phyloP scores from a whole-genome alignment of 2,329 filamentous ascomycete genomes.

The Aspergillus viridinutans region DNA sequence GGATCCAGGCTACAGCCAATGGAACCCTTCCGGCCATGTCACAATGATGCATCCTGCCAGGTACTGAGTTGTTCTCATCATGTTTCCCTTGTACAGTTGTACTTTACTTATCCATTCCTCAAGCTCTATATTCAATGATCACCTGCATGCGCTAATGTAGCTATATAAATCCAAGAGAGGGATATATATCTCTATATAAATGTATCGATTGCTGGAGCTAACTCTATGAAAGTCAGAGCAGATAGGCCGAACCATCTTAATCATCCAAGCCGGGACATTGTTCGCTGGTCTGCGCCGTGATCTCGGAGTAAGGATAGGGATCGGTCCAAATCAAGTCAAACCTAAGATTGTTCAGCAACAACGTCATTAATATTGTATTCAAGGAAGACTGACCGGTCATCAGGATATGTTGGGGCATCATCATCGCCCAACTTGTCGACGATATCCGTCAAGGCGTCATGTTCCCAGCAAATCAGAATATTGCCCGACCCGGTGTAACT shows the following conservation, averaged over 20 bases:
- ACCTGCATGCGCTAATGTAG: too few species aligned
- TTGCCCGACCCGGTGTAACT: slow-evolving; percentile 50
- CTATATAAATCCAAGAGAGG: background rate
- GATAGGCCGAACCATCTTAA: slow-evolving; percentile 1
- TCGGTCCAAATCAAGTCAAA: slow-evolving; percentile 58
- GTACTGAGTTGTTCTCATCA: too few species aligned
- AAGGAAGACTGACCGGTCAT: slow-evolving; percentile 36
- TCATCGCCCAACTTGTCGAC: slow-evolving; percentile 49
- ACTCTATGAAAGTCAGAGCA: too few species aligned
- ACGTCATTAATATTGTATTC: background rate
- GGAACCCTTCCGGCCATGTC: background rate
- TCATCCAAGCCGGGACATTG: slow-evolving; percentile 52
- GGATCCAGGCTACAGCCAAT: background rate
- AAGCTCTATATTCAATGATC: too few species aligned
- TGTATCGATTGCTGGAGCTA: background rate
- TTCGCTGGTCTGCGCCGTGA: slow-evolving; percentile 48
- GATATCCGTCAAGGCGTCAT: slow-evolving; percentile 51
- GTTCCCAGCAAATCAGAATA: slow-evolving; percentile 61
- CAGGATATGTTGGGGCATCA: slow-evolving; percentile 49
- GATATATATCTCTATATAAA: background rate
- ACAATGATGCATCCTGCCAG: too few species aligned
- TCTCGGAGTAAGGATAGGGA: slow-evolving; percentile 46
- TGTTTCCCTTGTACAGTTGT: too few species aligned
- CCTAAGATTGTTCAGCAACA: slow-evolving; percentile 16
- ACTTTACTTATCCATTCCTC: background rate